These are phyloP conservation scores for Lyophyllum decastes DNA, from an alignment of 768 basidiomycete species.

Conservation along the genomic window DNA sequence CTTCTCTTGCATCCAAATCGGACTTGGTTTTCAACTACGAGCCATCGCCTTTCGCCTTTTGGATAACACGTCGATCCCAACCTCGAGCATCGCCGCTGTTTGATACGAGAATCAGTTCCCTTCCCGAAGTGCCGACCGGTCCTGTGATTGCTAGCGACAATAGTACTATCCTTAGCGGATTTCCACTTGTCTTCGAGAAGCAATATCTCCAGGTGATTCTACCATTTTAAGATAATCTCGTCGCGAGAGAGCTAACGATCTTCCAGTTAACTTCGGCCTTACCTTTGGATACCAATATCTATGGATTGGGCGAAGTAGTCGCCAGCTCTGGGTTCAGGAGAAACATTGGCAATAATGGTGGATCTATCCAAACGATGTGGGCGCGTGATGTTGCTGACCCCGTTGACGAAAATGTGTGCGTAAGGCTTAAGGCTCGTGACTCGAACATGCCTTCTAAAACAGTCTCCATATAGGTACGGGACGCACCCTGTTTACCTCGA, in stretches of 20 bases:
- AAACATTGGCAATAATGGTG: constrained; percentile 54
- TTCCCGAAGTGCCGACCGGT: constrained; percentile 60
- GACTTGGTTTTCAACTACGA: constrained; percentile 75
- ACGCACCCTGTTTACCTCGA: constrained; percentile 73
- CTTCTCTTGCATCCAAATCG: constrained; percentile 39
- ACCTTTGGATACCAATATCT: constrained; percentile 69
- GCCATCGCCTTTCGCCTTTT: constrained; percentile 70
- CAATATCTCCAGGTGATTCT: constrained; percentile 67
- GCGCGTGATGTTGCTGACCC: constrained; percentile 64
- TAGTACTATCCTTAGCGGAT: constrained; percentile 59
- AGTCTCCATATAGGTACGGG: constrained; percentile 52
- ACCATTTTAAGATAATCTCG: not conserved
- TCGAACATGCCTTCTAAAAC: not conserved
- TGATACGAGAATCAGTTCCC: constrained; percentile 65
- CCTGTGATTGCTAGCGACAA: constrained; percentile 51
- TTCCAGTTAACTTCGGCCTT: constrained; percentile 64
- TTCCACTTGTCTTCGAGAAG: constrained; percentile 77
- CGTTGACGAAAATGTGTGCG: constrained; percentile 63
- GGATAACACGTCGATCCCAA: constrained; percentile 71
- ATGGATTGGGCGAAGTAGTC: constrained; percentile 76
- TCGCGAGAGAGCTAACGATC: not conserved
- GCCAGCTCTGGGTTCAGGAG: constrained; percentile 70
- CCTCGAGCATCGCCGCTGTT: constrained; percentile 60
- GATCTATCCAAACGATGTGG: constrained; percentile 72
- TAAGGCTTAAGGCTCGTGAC: not conserved